Evolutionary conservation across 2,329 filamentous ascomycete genomes (phyloP).

Genomic region (Colletotrichum shisoi): DNA sequence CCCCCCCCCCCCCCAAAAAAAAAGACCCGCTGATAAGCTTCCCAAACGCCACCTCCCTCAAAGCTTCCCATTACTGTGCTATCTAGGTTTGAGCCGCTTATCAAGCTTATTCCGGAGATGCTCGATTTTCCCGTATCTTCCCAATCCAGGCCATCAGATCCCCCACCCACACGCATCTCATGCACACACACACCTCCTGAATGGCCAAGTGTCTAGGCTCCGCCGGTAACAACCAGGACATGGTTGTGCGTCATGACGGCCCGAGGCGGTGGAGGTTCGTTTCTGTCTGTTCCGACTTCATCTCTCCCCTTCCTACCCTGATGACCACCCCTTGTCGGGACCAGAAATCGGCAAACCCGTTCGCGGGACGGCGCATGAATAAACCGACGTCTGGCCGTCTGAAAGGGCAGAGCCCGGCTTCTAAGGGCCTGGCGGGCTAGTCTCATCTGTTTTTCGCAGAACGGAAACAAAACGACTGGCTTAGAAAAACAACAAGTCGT

Average conservation of each 20-base stretch:
- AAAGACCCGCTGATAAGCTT: slow-evolving; percentile 22
- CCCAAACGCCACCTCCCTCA: slow-evolving; percentile 10
- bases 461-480: neutral
- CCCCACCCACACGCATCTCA: neutral
- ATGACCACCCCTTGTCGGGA: slow-evolving; percentile 20
- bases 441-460: neutral
- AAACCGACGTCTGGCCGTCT: neutral
- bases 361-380: neutral
- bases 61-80: neutral
- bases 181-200: neutral
- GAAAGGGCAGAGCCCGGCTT: neutral
- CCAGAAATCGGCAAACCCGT: slow-evolving; percentile 21
- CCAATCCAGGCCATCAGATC: neutral
- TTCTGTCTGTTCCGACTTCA: neutral
- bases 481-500: slow-evolving; percentile 79
- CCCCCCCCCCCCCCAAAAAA: neutral
- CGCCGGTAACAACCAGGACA: neutral
- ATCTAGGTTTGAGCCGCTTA: slow-evolving; percentile 25
- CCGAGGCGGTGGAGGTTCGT: slow-evolving; percentile 24
- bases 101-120: slow-evolving; percentile 31
- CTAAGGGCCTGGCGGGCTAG: neutral
- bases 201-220: neutral
- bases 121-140: slow-evolving; percentile 6
- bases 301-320: neutral
- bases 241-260: slow-evolving; percentile 13